phyloP scores from a whole-genome alignment of 208 protist genomes.

The Acanthamoeba healyi region DNA sequence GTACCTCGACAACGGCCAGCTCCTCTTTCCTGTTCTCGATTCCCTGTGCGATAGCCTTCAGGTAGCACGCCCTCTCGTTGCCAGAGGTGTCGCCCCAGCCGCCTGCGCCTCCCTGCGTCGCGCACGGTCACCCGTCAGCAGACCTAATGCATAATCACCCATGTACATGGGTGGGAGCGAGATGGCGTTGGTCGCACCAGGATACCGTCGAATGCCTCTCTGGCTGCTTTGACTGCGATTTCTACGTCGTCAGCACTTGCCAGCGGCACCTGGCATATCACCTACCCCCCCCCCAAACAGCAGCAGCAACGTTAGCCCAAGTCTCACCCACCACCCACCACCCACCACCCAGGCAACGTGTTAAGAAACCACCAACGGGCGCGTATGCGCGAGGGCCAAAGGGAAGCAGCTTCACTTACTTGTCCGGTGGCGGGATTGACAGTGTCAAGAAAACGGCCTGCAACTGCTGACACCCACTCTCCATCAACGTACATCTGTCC shows the following conservation, averaged over 20 bases:
- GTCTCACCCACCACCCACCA: too few species aligned
- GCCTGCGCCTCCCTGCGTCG: background rate
- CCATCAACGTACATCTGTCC: background rate
- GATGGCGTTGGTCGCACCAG: too few species aligned
- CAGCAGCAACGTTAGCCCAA: too few species aligned
- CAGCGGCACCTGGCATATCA: constrained; percentile 13
- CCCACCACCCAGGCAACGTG: too few species aligned
- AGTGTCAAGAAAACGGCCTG: background rate
- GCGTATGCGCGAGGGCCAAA: background rate
- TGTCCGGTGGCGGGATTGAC: constrained; percentile 41
- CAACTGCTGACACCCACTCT: background rate
- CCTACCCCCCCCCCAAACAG: background rate
- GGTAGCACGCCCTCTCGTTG: background rate
- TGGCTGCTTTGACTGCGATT: background rate
- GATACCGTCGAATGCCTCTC: background rate
- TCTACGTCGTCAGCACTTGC: constrained; percentile 45
- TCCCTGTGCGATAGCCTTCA: background rate
- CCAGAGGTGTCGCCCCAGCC: background rate
- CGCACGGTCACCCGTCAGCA: too few species aligned
- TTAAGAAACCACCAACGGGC: background rate
- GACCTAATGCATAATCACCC: too few species aligned
- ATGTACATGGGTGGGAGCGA: too few species aligned
- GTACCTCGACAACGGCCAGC: background rate
- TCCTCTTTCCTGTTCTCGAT: constrained; percentile 46
- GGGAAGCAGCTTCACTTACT: too few species aligned